Base-by-base conservation (phyloP, 331 rosid genomes). In the Rosa hybrid region DNA sequence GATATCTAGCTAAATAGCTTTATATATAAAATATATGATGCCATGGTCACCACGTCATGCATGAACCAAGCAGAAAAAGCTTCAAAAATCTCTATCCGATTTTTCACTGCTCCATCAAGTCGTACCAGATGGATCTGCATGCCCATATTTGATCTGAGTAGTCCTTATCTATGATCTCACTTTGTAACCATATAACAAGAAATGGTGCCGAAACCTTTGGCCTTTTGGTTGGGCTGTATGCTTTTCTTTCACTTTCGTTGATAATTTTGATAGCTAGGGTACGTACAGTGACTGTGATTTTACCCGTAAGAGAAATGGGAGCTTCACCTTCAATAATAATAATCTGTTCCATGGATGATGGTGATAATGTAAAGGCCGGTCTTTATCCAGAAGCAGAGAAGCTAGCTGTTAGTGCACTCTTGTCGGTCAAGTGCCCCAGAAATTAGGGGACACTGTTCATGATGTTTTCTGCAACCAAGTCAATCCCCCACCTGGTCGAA, bases 351-450 rank as follows among this genome's bases (percentile, higher is more conserved):
- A 80, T 49, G 68, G 57, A 23, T 72, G 83, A 9, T 6, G n/a
- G 70, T 64, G 70, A 64, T 64, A 30, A 42, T 25, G 20, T 34
- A 63, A 75, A 54, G 53, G 69, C 9, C 44, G 50, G 80, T 72
- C 84, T 75, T 44, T 83, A 72, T 83, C 88, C 80, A 69, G 34
- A 48, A 63, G 14, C 72, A 67, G 60, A 9, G 72, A 39, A 64
- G 80, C 76, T 50, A 30, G 59, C 76, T 78, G 78, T 83, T 83
- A 74, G 71, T 42, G 76, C 82, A 68, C 82, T 79, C 74, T 64
- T 86, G 89, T 86, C 85, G 77, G 81, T 73, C 83, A 38, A 85
- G 77, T 88, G 91, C 86, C 89, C 87, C 75, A 63, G 76, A 78
- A 85, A 67, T 77, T 65, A 86, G 83, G 86, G 83, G 81, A 73